A percentile compares a stretch with the other conserved stretches of the same genome.
Conservation (phyloP, 208 protist species). For the Lotmaria passim region DNA sequence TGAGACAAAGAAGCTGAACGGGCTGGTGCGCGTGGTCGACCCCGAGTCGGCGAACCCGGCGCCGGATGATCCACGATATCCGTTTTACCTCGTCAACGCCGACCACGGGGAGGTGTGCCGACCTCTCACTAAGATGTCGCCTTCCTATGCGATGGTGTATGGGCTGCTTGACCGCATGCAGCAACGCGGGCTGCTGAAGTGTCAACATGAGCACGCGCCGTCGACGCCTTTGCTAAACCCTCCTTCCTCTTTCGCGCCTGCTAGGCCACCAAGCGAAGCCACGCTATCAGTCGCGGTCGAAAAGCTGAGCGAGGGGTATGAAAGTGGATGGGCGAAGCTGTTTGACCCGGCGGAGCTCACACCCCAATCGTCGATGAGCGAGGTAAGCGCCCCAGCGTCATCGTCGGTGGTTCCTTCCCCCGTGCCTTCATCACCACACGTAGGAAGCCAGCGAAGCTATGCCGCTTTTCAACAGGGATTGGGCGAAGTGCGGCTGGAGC, state of each 20-base stretch:
- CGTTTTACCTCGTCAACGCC: conserved; percentile 59
- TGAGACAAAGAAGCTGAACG: conserved; percentile 57
- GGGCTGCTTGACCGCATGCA: conserved; percentile 62
- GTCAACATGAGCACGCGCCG: background rate
- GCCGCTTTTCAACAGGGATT: conserved; percentile 10
- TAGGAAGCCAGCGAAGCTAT: background rate
- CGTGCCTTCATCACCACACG: background rate
- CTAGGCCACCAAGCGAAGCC: background rate
- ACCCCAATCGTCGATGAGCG: background rate
- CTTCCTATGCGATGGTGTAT: conserved; percentile 64
- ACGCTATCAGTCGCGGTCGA: background rate
- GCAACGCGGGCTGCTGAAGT: conserved; percentile 38
- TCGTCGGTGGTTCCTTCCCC: background rate
- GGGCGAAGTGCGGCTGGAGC: conserved; percentile 24
- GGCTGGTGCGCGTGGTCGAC: conserved; percentile 60
- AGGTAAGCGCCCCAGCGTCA: background rate
- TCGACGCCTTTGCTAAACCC: background rate
- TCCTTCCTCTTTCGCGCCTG: background rate
- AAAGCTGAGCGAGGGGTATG: conserved; percentile 15
- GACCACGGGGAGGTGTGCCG: conserved; percentile 63
- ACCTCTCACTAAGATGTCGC: conserved; percentile 56
- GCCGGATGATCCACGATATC: conserved; percentile 56
- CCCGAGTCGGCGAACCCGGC: conserved; percentile 66
- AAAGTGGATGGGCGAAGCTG: conserved; percentile 27
- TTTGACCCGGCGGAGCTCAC: conserved; percentile 7